phyloP scores from a whole-genome alignment of 1,139 yeast species.

The Zygosaccharomyces sapae region DNA sequence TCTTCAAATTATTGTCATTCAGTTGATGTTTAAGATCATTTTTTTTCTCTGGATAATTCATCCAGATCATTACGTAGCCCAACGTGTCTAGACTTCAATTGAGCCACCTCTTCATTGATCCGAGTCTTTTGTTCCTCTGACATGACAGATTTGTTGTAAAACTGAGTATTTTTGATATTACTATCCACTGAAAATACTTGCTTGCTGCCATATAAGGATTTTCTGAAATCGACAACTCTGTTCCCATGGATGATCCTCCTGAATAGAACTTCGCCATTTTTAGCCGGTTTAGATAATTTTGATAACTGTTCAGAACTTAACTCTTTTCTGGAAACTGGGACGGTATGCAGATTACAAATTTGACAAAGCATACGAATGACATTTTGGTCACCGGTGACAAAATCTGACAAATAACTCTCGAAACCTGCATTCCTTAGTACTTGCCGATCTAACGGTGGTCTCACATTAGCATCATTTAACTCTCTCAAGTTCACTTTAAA shows the following conservation, averaged over 20 bases:
- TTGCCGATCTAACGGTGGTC: slow-evolving; percentile 36
- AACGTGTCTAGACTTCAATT: slow-evolving; percentile 15
- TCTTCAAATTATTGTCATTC: slow-evolving; percentile 18
- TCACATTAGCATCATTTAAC: slow-evolving; percentile 30
- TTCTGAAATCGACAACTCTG: slow-evolving; percentile 46
- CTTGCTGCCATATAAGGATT: slow-evolving; percentile 56
- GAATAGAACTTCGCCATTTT: slow-evolving; percentile 44
- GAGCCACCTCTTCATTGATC: slow-evolving; percentile 25
- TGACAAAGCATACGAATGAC: slow-evolving; percentile 73
- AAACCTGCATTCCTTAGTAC: slow-evolving; percentile 54
- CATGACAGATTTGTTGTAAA: slow-evolving; percentile 47
- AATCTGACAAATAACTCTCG: slow-evolving; percentile 74
- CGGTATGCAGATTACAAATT: slow-evolving; percentile 50
- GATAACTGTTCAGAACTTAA: slow-evolving; percentile 43
- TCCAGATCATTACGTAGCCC: slow-evolving; percentile 27
- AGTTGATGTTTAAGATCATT: slow-evolving; percentile 21
- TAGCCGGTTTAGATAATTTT: slow-evolving; percentile 37
- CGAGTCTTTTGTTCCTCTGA: slow-evolving; percentile 35
- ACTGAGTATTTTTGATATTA: slow-evolving; percentile 23
- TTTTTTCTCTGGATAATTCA: slow-evolving; percentile 24
- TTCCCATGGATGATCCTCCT: slow-evolving; percentile 59
- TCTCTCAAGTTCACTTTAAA: slow-evolving; percentile 48
- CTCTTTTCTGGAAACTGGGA: slow-evolving; percentile 56
- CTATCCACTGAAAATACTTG: slow-evolving; percentile 44
- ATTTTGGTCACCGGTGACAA: slow-evolving; percentile 66